A percentile compares a stretch with the other conserved stretches of the same genome.
These are phyloP conservation scores for Pseudopithomyces chartarum DNA, from an alignment of 2,329 filamentous ascomycete genomes.

Conservation along the genomic window DNA sequence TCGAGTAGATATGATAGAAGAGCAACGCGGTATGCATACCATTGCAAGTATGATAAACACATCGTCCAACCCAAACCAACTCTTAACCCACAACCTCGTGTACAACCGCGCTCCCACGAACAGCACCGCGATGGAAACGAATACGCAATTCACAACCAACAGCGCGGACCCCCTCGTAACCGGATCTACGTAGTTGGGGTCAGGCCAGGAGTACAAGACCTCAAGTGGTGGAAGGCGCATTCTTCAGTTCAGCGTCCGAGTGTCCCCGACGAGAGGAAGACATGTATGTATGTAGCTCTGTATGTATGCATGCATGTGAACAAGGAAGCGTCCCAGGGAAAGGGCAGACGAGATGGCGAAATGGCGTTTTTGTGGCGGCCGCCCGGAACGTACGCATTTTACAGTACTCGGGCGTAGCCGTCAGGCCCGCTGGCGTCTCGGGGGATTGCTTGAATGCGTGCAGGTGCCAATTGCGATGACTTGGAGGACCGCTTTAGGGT, in stretches of 20 bases:
- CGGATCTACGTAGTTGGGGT: slow-evolving; percentile 48
- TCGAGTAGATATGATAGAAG: background rate
- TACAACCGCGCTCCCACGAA: slow-evolving; percentile 47
- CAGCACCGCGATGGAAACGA: slow-evolving; percentile 44
- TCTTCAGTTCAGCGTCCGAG: slow-evolving; percentile 2
- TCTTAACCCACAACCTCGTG: slow-evolving; percentile 47
- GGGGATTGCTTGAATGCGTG: no score
- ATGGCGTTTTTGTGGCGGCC: no score
- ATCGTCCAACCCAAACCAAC: slow-evolving; percentile 52
- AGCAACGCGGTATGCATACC: slow-evolving; percentile 30
- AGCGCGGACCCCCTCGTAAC: slow-evolving; percentile 46
- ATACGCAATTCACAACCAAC: slow-evolving; percentile 46
- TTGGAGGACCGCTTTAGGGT: no score
- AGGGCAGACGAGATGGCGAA: no score
- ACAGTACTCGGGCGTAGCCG: no score
- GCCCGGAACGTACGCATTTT: no score
- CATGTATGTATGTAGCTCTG: no score
- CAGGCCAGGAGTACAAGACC: slow-evolving; percentile 46
- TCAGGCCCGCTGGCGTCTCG: no score
- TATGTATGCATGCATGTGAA: no score
- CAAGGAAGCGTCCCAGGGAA: no score
- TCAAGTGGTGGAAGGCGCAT: slow-evolving; percentile 37
- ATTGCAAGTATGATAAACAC: slow-evolving; percentile 47
- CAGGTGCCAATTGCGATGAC: no score
- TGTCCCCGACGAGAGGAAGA: background rate